These are phyloP conservation scores for Penicillium sp. DNA, from an alignment of 2,329 filamentous ascomycete genomes.

Conservation along the genomic window DNA sequence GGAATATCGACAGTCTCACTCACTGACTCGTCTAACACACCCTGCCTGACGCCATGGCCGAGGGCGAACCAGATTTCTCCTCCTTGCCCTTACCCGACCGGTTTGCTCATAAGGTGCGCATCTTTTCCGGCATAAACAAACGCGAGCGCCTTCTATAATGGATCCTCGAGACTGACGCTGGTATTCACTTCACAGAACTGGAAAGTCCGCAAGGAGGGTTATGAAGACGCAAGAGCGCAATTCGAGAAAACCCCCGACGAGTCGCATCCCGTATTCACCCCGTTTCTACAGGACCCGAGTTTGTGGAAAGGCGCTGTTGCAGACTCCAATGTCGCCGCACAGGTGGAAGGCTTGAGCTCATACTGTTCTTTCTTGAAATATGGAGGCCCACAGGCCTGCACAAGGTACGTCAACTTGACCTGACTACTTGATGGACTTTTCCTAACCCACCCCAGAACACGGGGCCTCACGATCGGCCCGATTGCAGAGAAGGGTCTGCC, in stretches of 20 bases:
- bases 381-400: conserved; percentile 70
- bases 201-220: conserved; percentile 94
- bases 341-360: conserved; percentile 83
- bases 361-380: conserved; percentile 91
- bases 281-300: conserved; percentile 76
- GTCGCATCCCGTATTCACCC: conserved; percentile 74
- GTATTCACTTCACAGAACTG: conserved; percentile 56
- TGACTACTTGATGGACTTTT: too few species aligned
- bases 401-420: conserved; percentile 56
- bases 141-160: background rate
- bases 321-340: conserved; percentile 94
- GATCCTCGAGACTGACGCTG: conserved; percentile 18
- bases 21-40: conserved; percentile 1
- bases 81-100: conserved; percentile 40
- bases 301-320: conserved; percentile 89
- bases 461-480: conserved; percentile 65
- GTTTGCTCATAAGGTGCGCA: conserved; percentile 40
- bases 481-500: conserved; percentile 88
- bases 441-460: too few species aligned
- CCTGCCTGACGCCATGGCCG: conserved; percentile 34
- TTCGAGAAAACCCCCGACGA: conserved; percentile 84
- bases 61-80: conserved; percentile 41
- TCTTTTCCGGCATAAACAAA: background rate
- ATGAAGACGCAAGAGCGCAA: conserved; percentile 83
- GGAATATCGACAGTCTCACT: background rate